phyloP scores from a whole-genome alignment of 371 early-diverging fungal genomes.

The Dinochytrium kinnereticum region DNA sequence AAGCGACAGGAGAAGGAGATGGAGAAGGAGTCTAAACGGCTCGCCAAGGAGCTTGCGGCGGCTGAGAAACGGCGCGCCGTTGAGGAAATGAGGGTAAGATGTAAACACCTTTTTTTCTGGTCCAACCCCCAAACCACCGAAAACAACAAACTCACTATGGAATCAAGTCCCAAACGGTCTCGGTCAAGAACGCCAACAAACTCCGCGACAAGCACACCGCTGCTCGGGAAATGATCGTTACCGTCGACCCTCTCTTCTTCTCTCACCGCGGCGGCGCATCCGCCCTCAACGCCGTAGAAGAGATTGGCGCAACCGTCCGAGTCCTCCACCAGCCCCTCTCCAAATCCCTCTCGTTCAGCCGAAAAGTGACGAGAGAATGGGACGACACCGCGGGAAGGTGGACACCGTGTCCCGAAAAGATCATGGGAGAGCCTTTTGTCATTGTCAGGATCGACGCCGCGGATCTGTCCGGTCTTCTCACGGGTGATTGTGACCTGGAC shows the following conservation, averaged over 20 bases:
- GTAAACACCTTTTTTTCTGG: too few relatives aligned
- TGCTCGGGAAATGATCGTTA: constrained; percentile 62
- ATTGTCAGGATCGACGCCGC: constrained; percentile 52
- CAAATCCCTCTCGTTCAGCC: constrained; percentile 56
- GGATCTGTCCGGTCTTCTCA: constrained; percentile 47
- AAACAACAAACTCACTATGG: too few relatives aligned
- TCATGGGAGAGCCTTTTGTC: constrained; percentile 52
- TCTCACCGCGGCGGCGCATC: constrained; percentile 33
- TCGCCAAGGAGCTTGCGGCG: constrained; percentile 23
- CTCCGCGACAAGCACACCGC: constrained; percentile 52
- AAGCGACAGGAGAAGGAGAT: neutral
- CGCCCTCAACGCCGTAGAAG: constrained; percentile 42
- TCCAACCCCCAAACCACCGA: constrained; percentile 26
- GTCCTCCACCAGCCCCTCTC: constrained; percentile 28
- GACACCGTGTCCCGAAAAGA: constrained; percentile 49
- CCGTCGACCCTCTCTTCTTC: constrained; percentile 47
- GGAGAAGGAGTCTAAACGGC: constrained; percentile 28
- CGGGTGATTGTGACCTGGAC: neutral
- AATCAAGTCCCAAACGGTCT: constrained; percentile 17
- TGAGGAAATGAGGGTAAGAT: constrained; percentile 34
- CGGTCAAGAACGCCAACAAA: constrained; percentile 49
- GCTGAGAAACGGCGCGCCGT: constrained; percentile 23
- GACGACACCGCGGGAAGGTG: constrained; percentile 52
- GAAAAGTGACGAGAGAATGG: constrained; percentile 61
- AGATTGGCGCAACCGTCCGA: constrained; percentile 42